phyloP scores from a whole-genome alignment of 768 basidiomycete species.

The Holtermannia corniformis region DNA sequence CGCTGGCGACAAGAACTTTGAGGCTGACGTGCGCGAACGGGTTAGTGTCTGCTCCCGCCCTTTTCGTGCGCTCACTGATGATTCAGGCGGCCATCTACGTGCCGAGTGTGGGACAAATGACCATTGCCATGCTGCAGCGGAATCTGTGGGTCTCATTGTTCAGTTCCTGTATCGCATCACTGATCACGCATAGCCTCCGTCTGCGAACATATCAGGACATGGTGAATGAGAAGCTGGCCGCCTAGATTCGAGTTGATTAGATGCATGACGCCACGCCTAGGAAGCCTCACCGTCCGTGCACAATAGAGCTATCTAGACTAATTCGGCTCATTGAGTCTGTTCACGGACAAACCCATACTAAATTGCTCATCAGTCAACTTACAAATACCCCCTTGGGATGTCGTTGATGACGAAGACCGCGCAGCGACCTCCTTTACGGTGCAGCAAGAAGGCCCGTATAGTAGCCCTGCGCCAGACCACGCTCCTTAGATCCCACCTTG shows the following conservation, averaged over 20 bases:
- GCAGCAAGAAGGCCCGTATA: background rate
- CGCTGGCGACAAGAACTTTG: slow-evolving; percentile 92
- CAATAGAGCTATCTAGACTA: no score
- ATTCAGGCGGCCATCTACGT: slow-evolving; percentile 81
- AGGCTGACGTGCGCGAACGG: slow-evolving; percentile 82
- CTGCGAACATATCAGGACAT: slow-evolving; percentile 37
- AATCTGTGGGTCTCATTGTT: slow-evolving; percentile 60
- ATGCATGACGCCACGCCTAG: no score
- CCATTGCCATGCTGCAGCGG: slow-evolving; percentile 91
- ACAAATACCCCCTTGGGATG: no score
- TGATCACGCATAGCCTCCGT: slow-evolving; percentile 17
- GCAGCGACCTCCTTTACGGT: no score
- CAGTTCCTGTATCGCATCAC: slow-evolving; percentile 4
- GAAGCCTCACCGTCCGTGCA: no score
- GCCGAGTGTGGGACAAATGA: slow-evolving; percentile 95
- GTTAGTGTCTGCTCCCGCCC: slow-evolving; percentile 44
- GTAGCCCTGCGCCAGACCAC: background rate
- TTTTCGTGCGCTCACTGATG: background rate
- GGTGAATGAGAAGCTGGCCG: slow-evolving; percentile 10
- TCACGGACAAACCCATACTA: no score
- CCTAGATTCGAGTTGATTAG: no score
- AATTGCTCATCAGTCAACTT: no score
- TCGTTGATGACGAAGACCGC: no score
- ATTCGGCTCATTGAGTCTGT: no score
- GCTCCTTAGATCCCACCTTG: background rate